Evolutionary conservation across 23 red algal genomes (phyloP).

Genomic region (Porphyridium purpureum): DNA sequence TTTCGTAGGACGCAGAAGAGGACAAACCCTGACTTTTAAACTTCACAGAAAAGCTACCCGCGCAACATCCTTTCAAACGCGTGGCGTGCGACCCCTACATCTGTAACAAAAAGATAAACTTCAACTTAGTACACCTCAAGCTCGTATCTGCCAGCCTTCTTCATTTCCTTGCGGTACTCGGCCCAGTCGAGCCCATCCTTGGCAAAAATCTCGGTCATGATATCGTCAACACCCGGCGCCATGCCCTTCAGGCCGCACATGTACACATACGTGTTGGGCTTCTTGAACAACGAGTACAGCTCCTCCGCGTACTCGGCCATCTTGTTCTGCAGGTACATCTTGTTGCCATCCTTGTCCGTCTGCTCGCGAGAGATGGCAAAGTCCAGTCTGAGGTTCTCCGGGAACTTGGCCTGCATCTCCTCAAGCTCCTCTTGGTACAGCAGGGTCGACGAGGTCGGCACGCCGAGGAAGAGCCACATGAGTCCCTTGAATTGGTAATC

Average conservation of each 20-base stretch:
- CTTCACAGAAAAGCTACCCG: too few relatives aligned
- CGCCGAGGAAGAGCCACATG: conserved; percentile 94
- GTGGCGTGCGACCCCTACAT: too few relatives aligned
- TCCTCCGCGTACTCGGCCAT: conserved; percentile 90
- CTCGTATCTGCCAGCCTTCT: conserved; percentile 69
- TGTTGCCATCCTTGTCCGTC: conserved; percentile 48
- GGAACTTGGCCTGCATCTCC: conserved; percentile 81
- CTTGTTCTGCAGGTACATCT: conserved; percentile 91
- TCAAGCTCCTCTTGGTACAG: conserved; percentile 86
- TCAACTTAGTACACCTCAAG: conserved; percentile 77
- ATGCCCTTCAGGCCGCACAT: conserved; percentile 97
- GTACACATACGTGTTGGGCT: conserved; percentile 83
- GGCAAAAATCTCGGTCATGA: conserved; percentile 49
- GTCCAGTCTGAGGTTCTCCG: conserved; percentile 58
- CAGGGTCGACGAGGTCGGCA: conserved; percentile 80
- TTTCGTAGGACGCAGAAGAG: too few relatives aligned
- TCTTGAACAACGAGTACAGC: conserved; percentile 66
- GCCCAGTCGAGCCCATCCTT: conserved; percentile 71
- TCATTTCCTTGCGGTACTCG: conserved; percentile 53
- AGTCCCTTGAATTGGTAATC: conserved; percentile 85
- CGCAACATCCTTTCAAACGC: too few relatives aligned
- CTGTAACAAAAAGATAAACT: too few relatives aligned
- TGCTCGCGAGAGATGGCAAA: conserved; percentile 85
- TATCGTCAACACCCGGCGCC: conserved; percentile 73
- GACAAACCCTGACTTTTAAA: too few relatives aligned